phyloP scores from a whole-genome alignment of 2,329 filamentous ascomycete genomes.

The Chrysoporthe austroafricana region DNA sequence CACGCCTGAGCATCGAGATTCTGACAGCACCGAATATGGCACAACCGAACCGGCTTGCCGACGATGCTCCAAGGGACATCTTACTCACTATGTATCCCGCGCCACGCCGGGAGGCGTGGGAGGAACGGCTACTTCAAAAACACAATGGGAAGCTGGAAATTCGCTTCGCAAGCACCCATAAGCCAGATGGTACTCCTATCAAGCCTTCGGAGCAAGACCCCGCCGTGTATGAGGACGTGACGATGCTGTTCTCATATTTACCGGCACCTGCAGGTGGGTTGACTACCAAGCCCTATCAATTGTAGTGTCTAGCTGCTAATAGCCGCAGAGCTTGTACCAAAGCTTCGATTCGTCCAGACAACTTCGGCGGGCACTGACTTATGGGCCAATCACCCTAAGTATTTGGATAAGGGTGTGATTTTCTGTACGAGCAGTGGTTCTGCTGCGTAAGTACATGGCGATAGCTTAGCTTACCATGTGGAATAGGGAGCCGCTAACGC shows the following conservation, averaged over 20 bases:
- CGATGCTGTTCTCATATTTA: constrained; percentile 40
- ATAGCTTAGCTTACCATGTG: not conserved
- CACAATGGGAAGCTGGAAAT: constrained; percentile 35
- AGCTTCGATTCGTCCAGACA: constrained; percentile 46
- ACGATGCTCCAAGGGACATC: constrained; percentile 5
- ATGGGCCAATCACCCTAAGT: constrained; percentile 40
- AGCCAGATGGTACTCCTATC: constrained; percentile 29
- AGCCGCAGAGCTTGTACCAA: constrained; percentile 33
- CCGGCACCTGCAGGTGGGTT: constrained; percentile 33
- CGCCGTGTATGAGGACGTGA: constrained; percentile 41
- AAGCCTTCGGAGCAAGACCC: constrained; percentile 34
- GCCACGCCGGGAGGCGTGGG: constrained; percentile 22
- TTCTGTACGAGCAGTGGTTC: constrained; percentile 44
- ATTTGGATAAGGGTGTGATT: constrained; percentile 36
- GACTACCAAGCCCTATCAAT: not conserved
- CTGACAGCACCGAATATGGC: not conserved
- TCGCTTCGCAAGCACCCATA: constrained; percentile 36
- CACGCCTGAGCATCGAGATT: not conserved
- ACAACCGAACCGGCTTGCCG: not conserved
- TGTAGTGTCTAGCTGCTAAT: not conserved
- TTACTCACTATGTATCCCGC: constrained; percentile 16
- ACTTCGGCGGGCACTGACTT: constrained; percentile 44
- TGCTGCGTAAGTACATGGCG: constrained; percentile 39
- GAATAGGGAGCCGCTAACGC: too few species aligned
- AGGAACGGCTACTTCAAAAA: constrained; percentile 8